Evolutionary conservation across 805 yeast genomes (phyloP).

Genomic region (Nakazawaea ambrosiae): DNA sequence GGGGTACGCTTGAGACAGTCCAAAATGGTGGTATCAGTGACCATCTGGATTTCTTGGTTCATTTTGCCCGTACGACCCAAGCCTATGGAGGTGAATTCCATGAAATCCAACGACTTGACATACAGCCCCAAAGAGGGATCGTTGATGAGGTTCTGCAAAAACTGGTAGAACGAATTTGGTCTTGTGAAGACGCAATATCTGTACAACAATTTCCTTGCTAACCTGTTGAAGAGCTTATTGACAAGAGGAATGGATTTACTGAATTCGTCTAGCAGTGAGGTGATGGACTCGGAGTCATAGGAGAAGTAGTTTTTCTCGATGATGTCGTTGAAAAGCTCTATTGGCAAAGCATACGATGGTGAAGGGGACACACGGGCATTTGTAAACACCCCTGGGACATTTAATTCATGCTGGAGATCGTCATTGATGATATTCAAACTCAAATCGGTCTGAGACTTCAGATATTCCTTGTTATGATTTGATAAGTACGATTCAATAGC

Average conservation of each 20-base stretch:
- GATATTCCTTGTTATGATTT: not conserved
- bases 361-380: too few species aligned
- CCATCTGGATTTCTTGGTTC: slow-evolving; percentile 90
- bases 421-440: not conserved
- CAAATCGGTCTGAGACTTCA: not conserved
- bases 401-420: not conserved
- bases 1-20: slow-evolving; percentile 58
- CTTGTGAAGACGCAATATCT: slow-evolving; percentile 69
- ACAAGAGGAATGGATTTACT: slow-evolving; percentile 30
- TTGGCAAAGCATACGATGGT: slow-evolving; percentile 20
- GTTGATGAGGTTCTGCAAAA: slow-evolving; percentile 47
- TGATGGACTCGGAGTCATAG: slow-evolving; percentile 19
- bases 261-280: slow-evolving; percentile 22
- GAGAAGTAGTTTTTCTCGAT: slow-evolving; percentile 23
- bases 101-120: slow-evolving; percentile 77
- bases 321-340: slow-evolving; percentile 25
- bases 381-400: too few species aligned
- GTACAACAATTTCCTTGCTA: slow-evolving; percentile 52
- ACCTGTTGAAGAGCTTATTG: slow-evolving; percentile 49
- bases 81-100: slow-evolving; percentile 84
- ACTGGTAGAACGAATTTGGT: slow-evolving; percentile 71
- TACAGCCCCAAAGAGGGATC: slow-evolving; percentile 44
- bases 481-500: not conserved
- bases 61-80: slow-evolving; percentile 82
- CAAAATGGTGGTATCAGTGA: slow-evolving; percentile 65